phyloP scores from a whole-genome alignment of 2,329 filamentous ascomycete genomes.

The Pseudopyricularia cyperi region DNA sequence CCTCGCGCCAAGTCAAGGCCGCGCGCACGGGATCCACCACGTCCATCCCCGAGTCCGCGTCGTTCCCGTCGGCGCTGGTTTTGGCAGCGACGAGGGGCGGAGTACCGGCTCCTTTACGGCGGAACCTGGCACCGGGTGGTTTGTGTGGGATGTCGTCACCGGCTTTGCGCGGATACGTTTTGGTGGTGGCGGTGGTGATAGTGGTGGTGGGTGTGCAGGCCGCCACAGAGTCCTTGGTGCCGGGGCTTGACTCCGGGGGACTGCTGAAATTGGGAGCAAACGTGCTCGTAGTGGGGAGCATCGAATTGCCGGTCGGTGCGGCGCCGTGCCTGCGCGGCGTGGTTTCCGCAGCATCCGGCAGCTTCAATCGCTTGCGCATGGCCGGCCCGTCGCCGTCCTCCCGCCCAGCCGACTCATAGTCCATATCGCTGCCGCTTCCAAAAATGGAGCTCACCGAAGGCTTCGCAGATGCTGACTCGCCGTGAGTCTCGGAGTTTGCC shows the following conservation, averaged over 20 bases:
- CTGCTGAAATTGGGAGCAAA: background rate
- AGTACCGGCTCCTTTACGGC: slow-evolving; percentile 15
- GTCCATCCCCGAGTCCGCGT: slow-evolving; percentile 7
- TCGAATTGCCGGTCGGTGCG: slow-evolving; percentile 2
- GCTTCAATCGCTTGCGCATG: slow-evolving; percentile 9
- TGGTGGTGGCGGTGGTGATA: background rate
- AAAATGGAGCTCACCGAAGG: background rate
- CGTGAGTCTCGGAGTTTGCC: background rate
- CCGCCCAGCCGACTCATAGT: background rate
- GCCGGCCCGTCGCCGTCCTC: slow-evolving; percentile 6
- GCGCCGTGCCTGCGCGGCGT: slow-evolving; percentile 5
- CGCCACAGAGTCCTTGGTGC: background rate
- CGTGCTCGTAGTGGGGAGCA: background rate
- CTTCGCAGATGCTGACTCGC: background rate
- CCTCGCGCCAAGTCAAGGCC: slow-evolving; percentile 52
- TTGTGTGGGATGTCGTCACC: background rate
- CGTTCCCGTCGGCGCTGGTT: slow-evolving; percentile 6
- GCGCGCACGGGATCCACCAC: slow-evolving; percentile 42
- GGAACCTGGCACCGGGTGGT: slow-evolving; percentile 1
- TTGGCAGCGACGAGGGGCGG: slow-evolving; percentile 17
- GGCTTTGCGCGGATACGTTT: background rate
- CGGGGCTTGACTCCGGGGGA: background rate
- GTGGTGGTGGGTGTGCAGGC: background rate
- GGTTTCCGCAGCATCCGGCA: slow-evolving; percentile 6
- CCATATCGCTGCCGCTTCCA: background rate